Evolutionary conservation across 306 rosid species (phyloP), one percentile per base, ranked within the genome.

Genomic region (Mimosa pudica): DNA sequence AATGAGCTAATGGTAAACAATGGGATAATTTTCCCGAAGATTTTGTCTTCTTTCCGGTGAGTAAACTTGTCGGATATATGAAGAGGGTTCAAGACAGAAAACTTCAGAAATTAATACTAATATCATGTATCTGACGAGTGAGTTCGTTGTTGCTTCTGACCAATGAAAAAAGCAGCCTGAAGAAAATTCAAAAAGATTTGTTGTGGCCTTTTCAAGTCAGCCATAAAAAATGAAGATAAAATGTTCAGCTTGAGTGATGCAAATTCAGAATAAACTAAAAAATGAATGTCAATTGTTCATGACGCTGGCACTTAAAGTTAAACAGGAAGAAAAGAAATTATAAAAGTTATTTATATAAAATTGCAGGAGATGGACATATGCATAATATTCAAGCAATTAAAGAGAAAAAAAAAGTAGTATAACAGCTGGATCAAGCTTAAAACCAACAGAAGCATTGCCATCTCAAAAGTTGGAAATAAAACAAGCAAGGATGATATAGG

Each of bases 381-480:
- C 20, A 24, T 60, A 60, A 60, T 13, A 24, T 24, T 6, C 36
- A 10, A 0, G 36, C 10, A 17, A 55, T 55, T 5, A 24, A 60
- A 60, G 24, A 4, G 30, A 60, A 60, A 33, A 60, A 58, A 58
- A 20, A 2, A 42, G 55, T 51, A 3, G 13, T 11, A 18, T 55
- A 11, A 74, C 41, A 54, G 77, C 64, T 54, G 49, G 48, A 73
- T 52, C 77, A 54, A 54, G 77, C 77, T 54, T 73, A 35, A 54
- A n/a, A 73, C 49, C 3, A 35, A 10, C n/a, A 35, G 49, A 73
- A 17, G 77, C 64, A 16, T 36, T 73, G 77, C 48, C 77, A 36
- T 54, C 65, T 2, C 65, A 54, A 9, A 54, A 62, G 44, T 73
- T 9, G 58, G 38, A 73, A 35, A 38, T 24, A 38, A 5, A 35